Base-by-base conservation (phyloP, 768 basidiomycete genomes). In the Mycena leptocephala region DNA sequence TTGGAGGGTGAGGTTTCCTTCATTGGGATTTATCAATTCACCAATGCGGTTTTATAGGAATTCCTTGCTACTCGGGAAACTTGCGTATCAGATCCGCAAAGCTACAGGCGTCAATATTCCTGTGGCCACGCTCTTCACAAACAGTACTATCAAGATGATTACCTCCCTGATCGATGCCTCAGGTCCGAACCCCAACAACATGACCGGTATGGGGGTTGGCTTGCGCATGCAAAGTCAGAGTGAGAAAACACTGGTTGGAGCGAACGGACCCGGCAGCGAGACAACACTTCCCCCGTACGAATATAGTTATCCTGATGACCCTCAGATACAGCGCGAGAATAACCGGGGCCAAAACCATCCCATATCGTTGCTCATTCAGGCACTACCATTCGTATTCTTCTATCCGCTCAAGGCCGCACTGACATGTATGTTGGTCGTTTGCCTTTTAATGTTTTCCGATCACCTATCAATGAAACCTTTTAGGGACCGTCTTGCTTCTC, bases 321-420 rank as follows among this genome's bases (percentile, higher is more conserved):
- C n/a, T n/a, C n/a, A n/a, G n/a, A n/a, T n/a, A n/a, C n/a, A n/a
- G n/a, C n/a, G n/a, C n/a, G n/a, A n/a, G n/a, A n/a, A n/a, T n/a
- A n/a, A n/a, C n/a, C 81, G 85, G 35, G 81, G 84, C 5, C 86
- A 87, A 56, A 81, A 78, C 0, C 86, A 88, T 70, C 87, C 87
- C 3, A 69, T 88, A 14, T 83, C 82, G 43, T 80, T 90, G 69
- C 70, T 88, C 28, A 80, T 88, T 0, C 89, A 90, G 78, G 81
- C 85, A 5, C 72, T 90, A 24, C 89, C 88, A 1, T 75, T 87
- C 35, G 46, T 87, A 0, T 86, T 89, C 76, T 89, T 89, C 76
- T 87, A 88, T 72, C 88, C 89, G 2, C 76, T 90, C 55, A 89
- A 88, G 76, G 81, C 86, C 13, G 87, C 87, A 1, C 78, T 87